A percentile compares a stretch with the other conserved stretches of the same genome.
phyloP scores from a whole-genome alignment of 306 rosid species.

The Astragalus membranaceus region DNA sequence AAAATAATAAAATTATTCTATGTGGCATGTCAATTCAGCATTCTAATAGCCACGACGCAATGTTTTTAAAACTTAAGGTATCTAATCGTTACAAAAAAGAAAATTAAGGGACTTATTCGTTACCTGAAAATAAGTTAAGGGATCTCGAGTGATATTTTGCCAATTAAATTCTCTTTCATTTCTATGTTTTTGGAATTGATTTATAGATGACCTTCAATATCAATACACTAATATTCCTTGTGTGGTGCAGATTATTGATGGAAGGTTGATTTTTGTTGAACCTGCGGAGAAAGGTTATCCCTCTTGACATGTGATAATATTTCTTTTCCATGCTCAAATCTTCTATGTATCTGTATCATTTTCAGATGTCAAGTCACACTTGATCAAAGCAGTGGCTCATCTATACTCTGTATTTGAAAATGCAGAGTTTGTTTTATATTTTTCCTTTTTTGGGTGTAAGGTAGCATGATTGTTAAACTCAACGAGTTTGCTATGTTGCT shows the following conservation, averaged over 20 bases:
- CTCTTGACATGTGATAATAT: not conserved
- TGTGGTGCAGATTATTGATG: conserved; percentile 53
- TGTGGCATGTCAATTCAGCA: no score
- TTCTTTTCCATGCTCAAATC: not conserved
- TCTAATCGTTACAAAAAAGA: no score
- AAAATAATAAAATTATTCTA: no score
- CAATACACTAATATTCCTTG: not conserved
- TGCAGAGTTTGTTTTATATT: not conserved
- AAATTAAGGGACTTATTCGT: no score
- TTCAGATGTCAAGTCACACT: not conserved
- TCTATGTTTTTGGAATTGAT: not conserved
- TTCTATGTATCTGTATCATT: not conserved
- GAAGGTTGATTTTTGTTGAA: conserved; percentile 71
- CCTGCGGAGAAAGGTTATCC: conserved; percentile 30
- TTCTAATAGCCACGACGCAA: no score
- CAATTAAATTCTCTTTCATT: not conserved
- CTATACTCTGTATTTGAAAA: not conserved
- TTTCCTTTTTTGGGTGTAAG: not conserved
- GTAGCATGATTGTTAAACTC: no score
- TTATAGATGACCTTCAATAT: not conserved
- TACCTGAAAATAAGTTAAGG: no score
- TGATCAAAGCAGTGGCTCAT: not conserved
- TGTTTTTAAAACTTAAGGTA: no score
- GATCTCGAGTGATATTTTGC: no score
- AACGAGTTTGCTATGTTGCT: no score